phyloP scores from a whole-genome alignment of 2,329 filamentous ascomycete species.

The Parasarocladium wereldwijsianum region DNA sequence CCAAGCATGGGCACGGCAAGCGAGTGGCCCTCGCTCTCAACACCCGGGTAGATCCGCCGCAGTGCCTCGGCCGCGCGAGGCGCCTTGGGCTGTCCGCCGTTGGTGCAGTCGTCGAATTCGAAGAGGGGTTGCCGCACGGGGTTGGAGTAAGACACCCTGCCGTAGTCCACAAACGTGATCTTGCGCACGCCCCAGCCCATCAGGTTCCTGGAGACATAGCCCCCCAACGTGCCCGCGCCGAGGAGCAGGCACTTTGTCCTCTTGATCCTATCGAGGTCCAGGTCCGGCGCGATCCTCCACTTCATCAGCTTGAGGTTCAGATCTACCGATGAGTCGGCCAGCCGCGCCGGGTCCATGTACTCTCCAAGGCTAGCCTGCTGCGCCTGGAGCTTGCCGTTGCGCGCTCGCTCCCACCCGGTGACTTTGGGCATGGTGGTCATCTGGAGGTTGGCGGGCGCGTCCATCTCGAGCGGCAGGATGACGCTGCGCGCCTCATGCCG shows the following conservation, averaged over 20 bases:
- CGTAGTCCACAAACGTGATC: slow-evolving; percentile 93
- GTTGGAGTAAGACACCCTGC: slow-evolving; percentile 86
- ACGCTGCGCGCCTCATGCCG: slow-evolving; percentile 72
- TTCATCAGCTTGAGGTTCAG: slow-evolving; percentile 97
- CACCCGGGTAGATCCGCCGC: slow-evolving; percentile 77
- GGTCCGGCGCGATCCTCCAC: slow-evolving; percentile 82
- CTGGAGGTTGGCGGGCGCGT: slow-evolving; percentile 26
- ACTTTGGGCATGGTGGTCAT: slow-evolving; percentile 61
- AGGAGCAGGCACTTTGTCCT: slow-evolving; percentile 79
- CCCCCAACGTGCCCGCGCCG: slow-evolving; percentile 83
- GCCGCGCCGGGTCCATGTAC: slow-evolving; percentile 78
- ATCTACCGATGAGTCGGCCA: slow-evolving; percentile 90
- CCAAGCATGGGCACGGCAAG: slow-evolving; percentile 92
- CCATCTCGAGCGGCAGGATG: slow-evolving; percentile 53
- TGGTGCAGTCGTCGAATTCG: slow-evolving; percentile 73
- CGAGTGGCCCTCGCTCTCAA: slow-evolving; percentile 65
- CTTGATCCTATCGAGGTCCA: slow-evolving; percentile 82
- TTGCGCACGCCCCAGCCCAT: slow-evolving; percentile 93
- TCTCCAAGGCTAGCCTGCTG: slow-evolving; percentile 72
- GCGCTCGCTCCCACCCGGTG: slow-evolving; percentile 87
- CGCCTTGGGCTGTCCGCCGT: slow-evolving; percentile 76
- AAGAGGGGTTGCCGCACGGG: slow-evolving; percentile 91
- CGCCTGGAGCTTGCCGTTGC: slow-evolving; percentile 60
- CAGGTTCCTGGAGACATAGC: slow-evolving; percentile 81
- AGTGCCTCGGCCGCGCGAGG: slow-evolving; percentile 65